These are phyloP conservation scores for Globisporangium megalacanthum DNA, from an alignment of 352 stramenopile genomes.

Conservation along the genomic window DNA sequence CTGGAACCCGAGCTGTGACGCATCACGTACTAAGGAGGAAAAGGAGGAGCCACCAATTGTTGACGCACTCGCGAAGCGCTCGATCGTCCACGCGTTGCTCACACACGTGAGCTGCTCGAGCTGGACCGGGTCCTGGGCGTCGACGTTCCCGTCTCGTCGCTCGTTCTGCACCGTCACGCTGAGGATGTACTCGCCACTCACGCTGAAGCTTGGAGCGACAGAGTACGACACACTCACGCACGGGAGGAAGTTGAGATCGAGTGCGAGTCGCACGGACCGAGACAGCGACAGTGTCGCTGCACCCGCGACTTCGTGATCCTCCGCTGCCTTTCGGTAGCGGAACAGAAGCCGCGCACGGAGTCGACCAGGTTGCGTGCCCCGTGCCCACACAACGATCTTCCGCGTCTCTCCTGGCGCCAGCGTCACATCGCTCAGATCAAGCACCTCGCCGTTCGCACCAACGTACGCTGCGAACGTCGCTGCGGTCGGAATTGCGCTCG, in stretches of 20 bases:
- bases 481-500: conserved; percentile 6
- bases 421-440: conserved; percentile 44
- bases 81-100: conserved; percentile 57
- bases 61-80: conserved; percentile 26
- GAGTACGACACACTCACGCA: conserved; percentile 62
- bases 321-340: conserved; percentile 39
- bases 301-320: neutral
- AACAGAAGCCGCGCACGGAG: conserved; percentile 57
- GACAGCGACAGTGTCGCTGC: conserved; percentile 12
- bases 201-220: conserved; percentile 61
- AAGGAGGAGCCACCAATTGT: neutral
- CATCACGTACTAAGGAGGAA: conserved; percentile 19
- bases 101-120: conserved; percentile 56
- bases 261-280: conserved; percentile 46
- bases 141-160: conserved; percentile 20
- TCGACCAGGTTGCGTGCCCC: conserved; percentile 31
- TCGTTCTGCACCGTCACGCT: conserved; percentile 63
- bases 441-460: conserved; percentile 57
- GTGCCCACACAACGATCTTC: conserved; percentile 48
- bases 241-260: conserved; percentile 54
- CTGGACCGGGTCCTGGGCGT: conserved; percentile 25
- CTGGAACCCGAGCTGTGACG: conserved; percentile 43
- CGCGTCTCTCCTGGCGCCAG: conserved; percentile 48
- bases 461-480: conserved; percentile 40
- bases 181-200: conserved; percentile 65